These are phyloP conservation scores for Globisporangium cystogenes DNA, from an alignment of 352 stramenopile genomes.

Conservation along the genomic window DNA sequence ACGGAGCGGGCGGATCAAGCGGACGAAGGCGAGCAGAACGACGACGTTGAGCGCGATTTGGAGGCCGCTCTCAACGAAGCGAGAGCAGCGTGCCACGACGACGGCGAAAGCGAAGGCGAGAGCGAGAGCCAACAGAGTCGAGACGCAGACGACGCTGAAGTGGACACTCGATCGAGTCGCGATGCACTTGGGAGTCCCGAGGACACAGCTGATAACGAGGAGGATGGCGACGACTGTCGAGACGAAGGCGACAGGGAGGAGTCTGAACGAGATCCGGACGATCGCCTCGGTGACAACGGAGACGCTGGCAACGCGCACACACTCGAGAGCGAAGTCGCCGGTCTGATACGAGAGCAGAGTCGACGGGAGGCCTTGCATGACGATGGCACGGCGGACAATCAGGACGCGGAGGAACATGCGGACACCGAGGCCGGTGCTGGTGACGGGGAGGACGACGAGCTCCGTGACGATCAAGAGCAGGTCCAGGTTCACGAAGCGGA, in stretches of 20 bases:
- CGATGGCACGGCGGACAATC: background rate
- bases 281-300: background rate
- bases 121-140: background rate
- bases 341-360: background rate
- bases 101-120: background rate
- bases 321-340: background rate
- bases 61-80: background rate
- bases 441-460: background rate
- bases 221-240: no score
- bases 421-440: background rate
- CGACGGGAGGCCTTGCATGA: background rate
- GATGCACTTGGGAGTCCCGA: background rate
- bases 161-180: background rate
- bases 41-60: background rate
- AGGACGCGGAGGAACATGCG: background rate
- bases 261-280: background rate
- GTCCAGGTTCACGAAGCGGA: background rate
- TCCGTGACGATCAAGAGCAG: background rate
- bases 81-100: background rate
- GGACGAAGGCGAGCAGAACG: background rate
- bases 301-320: background rate
- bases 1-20: slow-evolving; percentile 4
- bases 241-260: no score
- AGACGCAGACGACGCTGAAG: background rate
- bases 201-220: background rate